Evolutionary conservation across 805 yeast species (phyloP).

Genomic region (Saturnispora dispora): DNA sequence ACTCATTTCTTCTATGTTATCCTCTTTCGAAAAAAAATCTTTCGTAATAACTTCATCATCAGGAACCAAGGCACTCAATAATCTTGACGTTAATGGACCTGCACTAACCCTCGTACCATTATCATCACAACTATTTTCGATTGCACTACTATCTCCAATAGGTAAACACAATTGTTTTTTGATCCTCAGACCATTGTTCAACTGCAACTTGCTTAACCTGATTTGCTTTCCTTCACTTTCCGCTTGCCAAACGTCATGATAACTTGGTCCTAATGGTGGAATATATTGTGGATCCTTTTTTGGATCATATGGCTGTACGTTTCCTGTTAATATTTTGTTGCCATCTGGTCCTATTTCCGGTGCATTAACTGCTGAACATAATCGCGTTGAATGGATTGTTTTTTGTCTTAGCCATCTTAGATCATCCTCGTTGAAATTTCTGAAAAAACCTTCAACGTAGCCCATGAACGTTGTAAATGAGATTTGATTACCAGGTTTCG

Average conservation of each 20-base stretch:
- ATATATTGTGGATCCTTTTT: slow-evolving; percentile 50
- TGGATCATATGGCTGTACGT: slow-evolving; percentile 5
- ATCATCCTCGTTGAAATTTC: slow-evolving; percentile 75
- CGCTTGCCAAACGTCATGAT: slow-evolving; percentile 78
- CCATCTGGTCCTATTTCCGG: slow-evolving; percentile 6
- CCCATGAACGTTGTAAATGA: slow-evolving; percentile 83
- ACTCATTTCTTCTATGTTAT: slow-evolving; percentile 34
- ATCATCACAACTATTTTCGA: slow-evolving; percentile 55
- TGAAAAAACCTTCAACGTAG: slow-evolving; percentile 76
- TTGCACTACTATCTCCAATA: slow-evolving; percentile 33
- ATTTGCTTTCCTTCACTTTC: slow-evolving; percentile 43
- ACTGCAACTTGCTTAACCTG: slow-evolving; percentile 21
- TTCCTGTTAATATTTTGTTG: neutral
- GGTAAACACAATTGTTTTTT: slow-evolving; percentile 35
- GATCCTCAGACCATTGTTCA: slow-evolving; percentile 20
- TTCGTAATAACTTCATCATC: slow-evolving; percentile 24
- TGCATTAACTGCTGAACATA: slow-evolving; percentile 7
- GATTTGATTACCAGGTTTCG: slow-evolving; percentile 83
- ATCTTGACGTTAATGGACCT: slow-evolving; percentile 83
- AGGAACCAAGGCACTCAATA: slow-evolving; percentile 69
- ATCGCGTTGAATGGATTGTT: slow-evolving; percentile 3
- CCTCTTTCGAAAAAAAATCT: slow-evolving; percentile 2
- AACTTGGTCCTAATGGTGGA: slow-evolving; percentile 79
- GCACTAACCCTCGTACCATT: slow-evolving; percentile 58
- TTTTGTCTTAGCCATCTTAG: slow-evolving; percentile 59